Conservation (phyloP, 2,329 filamentous ascomycete species). For the Grosmannia huntii region DNA sequence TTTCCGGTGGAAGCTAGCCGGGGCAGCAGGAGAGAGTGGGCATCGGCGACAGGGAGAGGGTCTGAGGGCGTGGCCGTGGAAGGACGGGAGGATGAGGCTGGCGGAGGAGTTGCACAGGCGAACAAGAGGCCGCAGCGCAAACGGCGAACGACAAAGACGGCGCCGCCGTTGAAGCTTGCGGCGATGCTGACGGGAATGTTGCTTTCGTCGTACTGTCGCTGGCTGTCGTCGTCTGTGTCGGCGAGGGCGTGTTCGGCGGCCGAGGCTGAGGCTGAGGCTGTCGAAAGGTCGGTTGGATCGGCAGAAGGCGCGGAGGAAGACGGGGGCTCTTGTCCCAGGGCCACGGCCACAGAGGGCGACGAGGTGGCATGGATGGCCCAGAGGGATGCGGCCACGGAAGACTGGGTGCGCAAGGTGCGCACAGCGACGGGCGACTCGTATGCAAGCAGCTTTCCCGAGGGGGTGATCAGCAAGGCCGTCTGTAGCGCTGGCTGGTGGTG, state of each 20-base stretch:
- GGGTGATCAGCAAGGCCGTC: conserved; percentile 46
- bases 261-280: not conserved
- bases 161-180: conserved; percentile 39
- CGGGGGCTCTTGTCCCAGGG: conserved; percentile 12
- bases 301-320: conserved; percentile 3
- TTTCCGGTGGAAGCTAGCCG: conserved; percentile 5
- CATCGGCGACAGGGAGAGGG: not conserved
- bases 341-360: conserved; percentile 20
- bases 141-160: conserved; percentile 43
- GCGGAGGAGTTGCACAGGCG: conserved; percentile 41
- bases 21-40: not conserved
- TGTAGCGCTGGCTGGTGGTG: conserved; percentile 31
- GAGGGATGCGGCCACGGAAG: conserved; percentile 50
- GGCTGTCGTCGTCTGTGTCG: conserved; percentile 14
- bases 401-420: conserved; percentile 45
- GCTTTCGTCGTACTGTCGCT: conserved; percentile 9
- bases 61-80: not conserved
- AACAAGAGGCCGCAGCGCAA: conserved; percentile 49
- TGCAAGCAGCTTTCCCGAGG: conserved; percentile 50
- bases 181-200: conserved; percentile 26
- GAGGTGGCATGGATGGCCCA: conserved; percentile 43
- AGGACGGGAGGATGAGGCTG: conserved; percentile 4
- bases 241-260: conserved; percentile 4
- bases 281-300: not conserved
- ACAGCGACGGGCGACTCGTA: conserved; percentile 45